Base-by-base conservation (phyloP, 2,329 filamentous ascomycete species). In the Reticulascus tulasneorum region DNA sequence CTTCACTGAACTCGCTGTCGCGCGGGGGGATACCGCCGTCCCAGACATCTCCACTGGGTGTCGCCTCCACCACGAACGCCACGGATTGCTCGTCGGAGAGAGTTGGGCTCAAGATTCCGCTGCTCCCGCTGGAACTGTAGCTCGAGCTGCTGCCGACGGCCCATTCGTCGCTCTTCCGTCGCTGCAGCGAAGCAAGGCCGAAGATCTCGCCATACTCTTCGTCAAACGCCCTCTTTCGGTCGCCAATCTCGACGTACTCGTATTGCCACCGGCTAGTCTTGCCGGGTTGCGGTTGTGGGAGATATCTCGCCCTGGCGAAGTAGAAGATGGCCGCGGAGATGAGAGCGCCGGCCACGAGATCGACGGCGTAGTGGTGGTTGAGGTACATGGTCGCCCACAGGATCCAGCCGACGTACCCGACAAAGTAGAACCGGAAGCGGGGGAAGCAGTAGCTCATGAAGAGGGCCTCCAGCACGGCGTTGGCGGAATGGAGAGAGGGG, bases 351-450 rank as follows among this genome's bases (percentile, higher is more conserved):
- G 78, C 87, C 18, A 96, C 87, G 33, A 97, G 72, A 60, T 97
- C 91, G 25, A 97, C 85, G 21, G 90, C 91, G 58, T 97, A 97
- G 67, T 97, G 91, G 64, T 97, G 91, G 54, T 87, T 94, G 34
- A 97, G 77, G 58, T 97, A 96, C 88, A 97, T 95, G 49, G 91
- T 97, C 10, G 90, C 86, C 89, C 91, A 97, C 86, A 89, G 96
- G 53, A 96, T 82, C 91, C 91, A 96, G 56, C 85, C 76, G 28
- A 85, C 84, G 62, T 96, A 97, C 46, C 77, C 72, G 46, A 90
- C 76, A 63, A 94, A 94, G 35, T 93, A 64, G 10, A 83, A 79
- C 48, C 85, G 81, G 48, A 94, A 75, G 43, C 79, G 80, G 5
- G 91, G 91, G 71, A 97, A 96, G 58, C 86, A 82, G 63, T 94